Conservation (phyloP, 768 basidiomycete genomes). For the Pisolithus tinctorius region DNA sequence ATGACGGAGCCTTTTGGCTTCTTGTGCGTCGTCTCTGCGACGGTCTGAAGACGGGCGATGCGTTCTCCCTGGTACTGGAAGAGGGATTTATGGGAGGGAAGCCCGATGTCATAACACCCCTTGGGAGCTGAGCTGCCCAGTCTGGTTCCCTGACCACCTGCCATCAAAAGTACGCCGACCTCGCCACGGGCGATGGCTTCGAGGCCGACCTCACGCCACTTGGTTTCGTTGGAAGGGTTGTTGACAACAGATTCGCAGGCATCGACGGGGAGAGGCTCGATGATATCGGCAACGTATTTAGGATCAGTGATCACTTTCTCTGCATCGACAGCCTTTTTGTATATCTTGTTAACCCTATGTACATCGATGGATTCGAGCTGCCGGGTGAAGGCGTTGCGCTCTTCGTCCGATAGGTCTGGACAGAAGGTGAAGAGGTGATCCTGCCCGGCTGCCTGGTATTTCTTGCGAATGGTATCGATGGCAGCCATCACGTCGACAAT, state of each 20-base stretch:
- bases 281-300: conserved; percentile 38
- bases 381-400: conserved; percentile 53
- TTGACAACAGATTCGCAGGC: conserved; percentile 60
- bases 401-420: conserved; percentile 56
- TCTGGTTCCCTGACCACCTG: conserved; percentile 95
- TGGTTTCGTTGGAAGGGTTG: conserved; percentile 46
- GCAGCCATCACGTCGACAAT: conserved; percentile 35
- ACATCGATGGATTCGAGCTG: conserved; percentile 84
- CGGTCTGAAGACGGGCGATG: conserved; percentile 72
- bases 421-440: conserved; percentile 88
- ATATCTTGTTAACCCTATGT: conserved; percentile 86
- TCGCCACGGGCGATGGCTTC: conserved; percentile 73
- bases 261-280: conserved; percentile 77
- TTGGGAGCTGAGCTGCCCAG: conserved; percentile 91
- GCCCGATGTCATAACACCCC: conserved; percentile 95
- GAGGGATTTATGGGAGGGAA: conserved; percentile 88
- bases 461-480: conserved; percentile 47
- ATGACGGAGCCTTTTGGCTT: conserved; percentile 56
- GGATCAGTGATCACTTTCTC: conserved; percentile 48
- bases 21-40: conserved; percentile 54
- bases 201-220: conserved; percentile 78
- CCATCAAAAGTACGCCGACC: conserved; percentile 96
- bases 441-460: conserved; percentile 79
- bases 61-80: conserved; percentile 99
- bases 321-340: conserved; percentile 62